Base-by-base conservation (phyloP, 164 flowering plant genomes). In the Aristolochia californica region DNA sequence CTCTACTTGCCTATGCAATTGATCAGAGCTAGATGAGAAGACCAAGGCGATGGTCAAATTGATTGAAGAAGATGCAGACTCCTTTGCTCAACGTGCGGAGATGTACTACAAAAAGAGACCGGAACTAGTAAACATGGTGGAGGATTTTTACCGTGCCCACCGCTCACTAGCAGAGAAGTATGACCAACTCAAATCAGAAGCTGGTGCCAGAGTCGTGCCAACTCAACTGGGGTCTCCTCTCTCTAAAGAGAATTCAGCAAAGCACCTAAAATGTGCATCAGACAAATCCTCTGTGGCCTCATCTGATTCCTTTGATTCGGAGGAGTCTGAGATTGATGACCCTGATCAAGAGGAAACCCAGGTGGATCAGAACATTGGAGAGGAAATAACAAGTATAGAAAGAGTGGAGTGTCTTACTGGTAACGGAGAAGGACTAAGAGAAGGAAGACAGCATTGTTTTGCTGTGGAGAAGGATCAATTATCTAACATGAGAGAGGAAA, bases 31-130 rank as follows among this genome's bases (percentile, higher is more conserved):
- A 14, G 87, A 93, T 52, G 79, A 72, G 64, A 93, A 81, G 75
- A 84, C 87, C 17, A 70, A 73, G 68, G 70, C 83, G 50, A 85
- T 89, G 89, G 83, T 89, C 56, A 82, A 78, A 66, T 21, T 93
- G 61, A 77, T 93, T 0, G 97, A 89, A 55, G 84, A 80, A 62
- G 97, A 91, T 62, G 98, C 89, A 23, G 97, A 80, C 58, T 80
- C 96, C 43, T 88, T 93, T 55, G 85, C 87, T 0, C 75, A 87
- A 45, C 84, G 98, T 0, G 97, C 97, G 1, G 96, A 93, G 73
- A 87, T 87, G 96, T 93, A 81, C 69, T 91, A 83, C 83, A 82
- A 74, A 74, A 88, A 83, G 76, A 66, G 98, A 48, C 97, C 98
- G 1, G 85, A 89, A 71, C 76, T 93, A 16, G 68, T 93, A 15